Evolutionary conservation across 306 rosid species (phyloP).

Genomic region (Quillaja saponaria): DNA sequence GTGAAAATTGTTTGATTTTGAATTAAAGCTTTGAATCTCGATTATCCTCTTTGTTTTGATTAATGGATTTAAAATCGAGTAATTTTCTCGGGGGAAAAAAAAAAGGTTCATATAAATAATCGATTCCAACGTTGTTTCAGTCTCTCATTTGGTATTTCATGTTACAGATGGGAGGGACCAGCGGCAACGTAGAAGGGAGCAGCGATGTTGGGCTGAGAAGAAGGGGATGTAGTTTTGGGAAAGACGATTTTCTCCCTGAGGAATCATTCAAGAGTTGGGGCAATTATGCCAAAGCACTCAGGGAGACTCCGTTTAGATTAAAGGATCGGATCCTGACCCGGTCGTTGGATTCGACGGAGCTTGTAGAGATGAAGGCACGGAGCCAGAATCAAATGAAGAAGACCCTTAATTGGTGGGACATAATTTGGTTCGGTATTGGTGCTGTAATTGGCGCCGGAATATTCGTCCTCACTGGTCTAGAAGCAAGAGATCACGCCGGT

Average conservation of each 20-base stretch:
- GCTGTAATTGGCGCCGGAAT: constrained; percentile 85
- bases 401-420: constrained; percentile 88
- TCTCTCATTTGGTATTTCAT: neutral
- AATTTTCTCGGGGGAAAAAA: no score
- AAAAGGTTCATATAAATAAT: no score
- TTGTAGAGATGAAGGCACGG: constrained; percentile 62
- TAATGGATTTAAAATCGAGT: no score
- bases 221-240: constrained; percentile 48
- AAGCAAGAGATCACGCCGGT: constrained; percentile 44
- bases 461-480: constrained; percentile 82
- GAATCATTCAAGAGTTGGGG: constrained; percentile 71
- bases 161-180: constrained; percentile 32
- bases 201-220: constrained; percentile 33
- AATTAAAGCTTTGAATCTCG: no score
- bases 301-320: constrained; percentile 55
- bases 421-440: constrained; percentile 84
- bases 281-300: constrained; percentile 50
- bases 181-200: neutral
- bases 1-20: no score
- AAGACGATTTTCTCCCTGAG: constrained; percentile 75
- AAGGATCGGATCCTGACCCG: constrained; percentile 52
- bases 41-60: no score
- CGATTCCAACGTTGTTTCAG: no score
- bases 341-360: constrained; percentile 57
- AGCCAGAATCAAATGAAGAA: constrained; percentile 82